A percentile compares a stretch with the other conserved stretches of the same genome.
Conservation (phyloP, 2,329 filamentous ascomycete species). For the Arthrobotrys sphaeroides region DNA sequence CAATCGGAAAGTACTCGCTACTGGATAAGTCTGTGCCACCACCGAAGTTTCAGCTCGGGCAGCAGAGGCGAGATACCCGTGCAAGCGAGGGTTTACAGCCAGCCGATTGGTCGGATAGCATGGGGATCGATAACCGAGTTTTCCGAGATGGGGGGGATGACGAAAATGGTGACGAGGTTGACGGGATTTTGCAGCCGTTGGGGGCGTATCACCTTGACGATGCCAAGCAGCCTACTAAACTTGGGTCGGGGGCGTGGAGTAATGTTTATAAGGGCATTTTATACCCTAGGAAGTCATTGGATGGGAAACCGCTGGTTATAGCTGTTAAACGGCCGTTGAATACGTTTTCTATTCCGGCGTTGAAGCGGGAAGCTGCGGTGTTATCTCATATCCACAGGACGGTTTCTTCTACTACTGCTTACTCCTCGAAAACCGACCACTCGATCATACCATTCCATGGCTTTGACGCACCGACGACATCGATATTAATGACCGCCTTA, state of each 20-base stretch:
- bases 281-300: neutral
- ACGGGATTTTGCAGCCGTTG: conserved; percentile 3
- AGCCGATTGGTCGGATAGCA: conserved; percentile 27
- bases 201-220: conserved; percentile 32
- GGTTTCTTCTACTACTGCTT: neutral
- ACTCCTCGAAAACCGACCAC: neutral
- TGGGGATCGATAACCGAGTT: conserved; percentile 31
- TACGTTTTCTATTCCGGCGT: conserved; percentile 37
- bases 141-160: no score
- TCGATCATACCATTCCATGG: conserved; percentile 55
- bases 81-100: neutral
- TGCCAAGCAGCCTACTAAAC: conserved; percentile 27
- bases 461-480: conserved; percentile 52
- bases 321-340: conserved; percentile 55
- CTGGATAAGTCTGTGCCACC: conserved; percentile 26
- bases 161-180: neutral
- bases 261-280: conserved; percentile 49
- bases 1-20: neutral
- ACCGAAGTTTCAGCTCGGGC: conserved; percentile 13
- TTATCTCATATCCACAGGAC: conserved; percentile 54
- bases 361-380: conserved; percentile 55
- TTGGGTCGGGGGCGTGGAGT: conserved; percentile 57
- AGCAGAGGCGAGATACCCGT: neutral
- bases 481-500: conserved; percentile 54
- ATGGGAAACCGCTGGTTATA: conserved; percentile 16